Conservation (phyloP, 495 filamentous ascomycete species). For the Lophium mytilinum region DNA sequence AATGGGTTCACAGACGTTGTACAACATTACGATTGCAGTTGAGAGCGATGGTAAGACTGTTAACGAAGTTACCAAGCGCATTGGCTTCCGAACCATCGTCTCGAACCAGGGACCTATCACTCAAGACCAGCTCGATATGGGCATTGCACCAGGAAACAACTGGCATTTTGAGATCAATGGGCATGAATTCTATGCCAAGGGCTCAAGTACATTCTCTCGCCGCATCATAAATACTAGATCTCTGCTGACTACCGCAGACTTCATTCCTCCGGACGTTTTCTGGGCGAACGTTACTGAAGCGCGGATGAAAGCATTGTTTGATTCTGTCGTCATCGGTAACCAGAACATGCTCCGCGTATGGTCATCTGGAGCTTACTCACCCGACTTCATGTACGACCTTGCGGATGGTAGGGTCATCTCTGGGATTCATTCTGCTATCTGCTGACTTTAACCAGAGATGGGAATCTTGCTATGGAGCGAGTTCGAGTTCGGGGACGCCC, state of each 20-base stretch:
- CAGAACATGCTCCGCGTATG: slow-evolving; percentile 67
- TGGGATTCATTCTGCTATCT: neutral
- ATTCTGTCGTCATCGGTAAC: slow-evolving; percentile 49
- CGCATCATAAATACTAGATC: neutral
- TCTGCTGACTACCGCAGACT: slow-evolving; percentile 31
- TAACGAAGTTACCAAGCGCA: slow-evolving; percentile 46
- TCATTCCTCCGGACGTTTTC: slow-evolving; percentile 60
- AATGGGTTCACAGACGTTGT: slow-evolving; percentile 52
- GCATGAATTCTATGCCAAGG: slow-evolving; percentile 60
- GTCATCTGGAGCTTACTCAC: slow-evolving; percentile 55
- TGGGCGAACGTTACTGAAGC: slow-evolving; percentile 54
- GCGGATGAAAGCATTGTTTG: slow-evolving; percentile 48
- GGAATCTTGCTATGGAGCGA: slow-evolving; percentile 59
- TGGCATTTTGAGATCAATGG: slow-evolving; percentile 68
- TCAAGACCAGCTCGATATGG: slow-evolving; percentile 46
- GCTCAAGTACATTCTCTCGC: neutral
- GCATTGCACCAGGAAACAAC: slow-evolving; percentile 55
- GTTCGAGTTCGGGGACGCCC: slow-evolving; percentile 56
- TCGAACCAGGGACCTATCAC: slow-evolving; percentile 55
- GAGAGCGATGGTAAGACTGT: slow-evolving; percentile 32
- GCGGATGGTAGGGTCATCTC: slow-evolving; percentile 38
- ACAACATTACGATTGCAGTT: slow-evolving; percentile 48
- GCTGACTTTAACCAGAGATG: slow-evolving; percentile 32
- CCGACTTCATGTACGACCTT: slow-evolving; percentile 61
- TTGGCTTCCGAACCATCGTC: slow-evolving; percentile 61